A percentile compares a stretch with the other conserved stretches of the same genome.
Conservation (phyloP, 1,284 basidiomycete genomes). For the Rhodotorula sp. region DNA sequence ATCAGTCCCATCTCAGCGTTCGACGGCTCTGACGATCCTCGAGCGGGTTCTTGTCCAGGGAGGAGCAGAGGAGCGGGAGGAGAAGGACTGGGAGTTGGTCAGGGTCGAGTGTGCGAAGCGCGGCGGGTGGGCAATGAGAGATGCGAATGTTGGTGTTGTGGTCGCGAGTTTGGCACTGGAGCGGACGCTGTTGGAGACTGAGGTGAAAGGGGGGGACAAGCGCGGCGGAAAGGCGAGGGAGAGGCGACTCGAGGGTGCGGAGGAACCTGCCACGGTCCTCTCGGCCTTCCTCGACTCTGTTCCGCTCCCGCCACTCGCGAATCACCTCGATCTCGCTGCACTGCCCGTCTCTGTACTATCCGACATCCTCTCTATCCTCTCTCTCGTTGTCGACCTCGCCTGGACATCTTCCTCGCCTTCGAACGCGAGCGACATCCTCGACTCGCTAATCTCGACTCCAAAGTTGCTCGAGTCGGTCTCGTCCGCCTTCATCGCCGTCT, state of each 20-base stretch:
- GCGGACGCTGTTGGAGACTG: slow-evolving; percentile 1
- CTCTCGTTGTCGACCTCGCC: slow-evolving; percentile 58
- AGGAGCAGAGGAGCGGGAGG: background rate
- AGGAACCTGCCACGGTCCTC: slow-evolving; percentile 13
- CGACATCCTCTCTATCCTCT: slow-evolving; percentile 64
- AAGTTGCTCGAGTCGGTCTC: slow-evolving; percentile 15
- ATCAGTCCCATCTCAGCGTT: slow-evolving; percentile 35
- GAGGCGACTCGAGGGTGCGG: background rate
- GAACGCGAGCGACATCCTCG: slow-evolving; percentile 12
- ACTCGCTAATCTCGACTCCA: slow-evolving; percentile 11
- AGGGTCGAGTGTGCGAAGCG: slow-evolving; percentile 5
- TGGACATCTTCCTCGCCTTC: slow-evolving; percentile 52
- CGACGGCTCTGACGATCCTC: slow-evolving; percentile 25
- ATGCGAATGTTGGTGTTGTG: slow-evolving; percentile 25
- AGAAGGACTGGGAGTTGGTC: slow-evolving; percentile 8
- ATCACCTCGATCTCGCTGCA: slow-evolving; percentile 52
- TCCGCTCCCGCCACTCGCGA: slow-evolving; percentile 58
- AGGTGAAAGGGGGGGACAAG: background rate
- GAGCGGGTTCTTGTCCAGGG: slow-evolving; percentile 11
- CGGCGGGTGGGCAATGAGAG: slow-evolving; percentile 19
- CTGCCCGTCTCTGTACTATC: slow-evolving; percentile 57
- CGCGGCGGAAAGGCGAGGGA: background rate
- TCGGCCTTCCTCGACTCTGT: slow-evolving; percentile 8
- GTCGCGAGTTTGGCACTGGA: slow-evolving; percentile 12
- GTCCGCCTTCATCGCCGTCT: slow-evolving; percentile 15